These are phyloP conservation scores for Madurella mycetomatis DNA, from an alignment of 2,329 filamentous ascomycete species.

Conservation along the genomic window DNA sequence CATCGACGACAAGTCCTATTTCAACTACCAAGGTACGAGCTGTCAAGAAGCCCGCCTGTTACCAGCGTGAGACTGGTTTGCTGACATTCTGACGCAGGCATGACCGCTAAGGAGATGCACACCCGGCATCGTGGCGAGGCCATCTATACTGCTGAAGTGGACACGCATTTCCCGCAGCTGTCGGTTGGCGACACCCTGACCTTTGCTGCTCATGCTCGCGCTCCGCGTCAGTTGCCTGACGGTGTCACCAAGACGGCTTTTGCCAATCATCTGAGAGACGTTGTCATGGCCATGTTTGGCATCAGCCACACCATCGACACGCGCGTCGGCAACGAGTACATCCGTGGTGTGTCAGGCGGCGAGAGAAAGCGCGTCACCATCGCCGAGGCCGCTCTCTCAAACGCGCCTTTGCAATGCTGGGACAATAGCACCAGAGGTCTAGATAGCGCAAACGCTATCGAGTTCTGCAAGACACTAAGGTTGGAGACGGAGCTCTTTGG, in stretches of 20 bases:
- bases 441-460: conserved; percentile 70
- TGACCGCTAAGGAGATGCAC: conserved; percentile 70
- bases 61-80: neutral
- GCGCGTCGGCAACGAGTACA: conserved; percentile 68
- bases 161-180: conserved; percentile 74
- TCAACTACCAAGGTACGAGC: conserved; percentile 72
- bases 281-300: conserved; percentile 72
- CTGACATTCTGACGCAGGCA: conserved; percentile 32
- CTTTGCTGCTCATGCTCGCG: conserved; percentile 68
- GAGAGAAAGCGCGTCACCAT: conserved; percentile 66
- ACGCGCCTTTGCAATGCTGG: conserved; percentile 60
- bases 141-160: conserved; percentile 81
- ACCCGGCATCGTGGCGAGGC: conserved; percentile 75
- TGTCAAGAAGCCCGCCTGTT: neutral
- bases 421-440: conserved; percentile 71
- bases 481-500: conserved; percentile 63
- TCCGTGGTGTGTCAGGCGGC: conserved; percentile 70
- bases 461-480: conserved; percentile 68
- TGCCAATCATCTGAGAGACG: conserved; percentile 61
- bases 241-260: conserved; percentile 53
- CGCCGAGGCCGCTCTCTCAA: conserved; percentile 56
- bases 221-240: conserved; percentile 57
- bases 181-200: conserved; percentile 74
- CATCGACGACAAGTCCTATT: conserved; percentile 63
- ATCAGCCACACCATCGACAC: conserved; percentile 71